phyloP scores from a whole-genome alignment of 1,284 basidiomycete species.

The Malassezia japonica region DNA sequence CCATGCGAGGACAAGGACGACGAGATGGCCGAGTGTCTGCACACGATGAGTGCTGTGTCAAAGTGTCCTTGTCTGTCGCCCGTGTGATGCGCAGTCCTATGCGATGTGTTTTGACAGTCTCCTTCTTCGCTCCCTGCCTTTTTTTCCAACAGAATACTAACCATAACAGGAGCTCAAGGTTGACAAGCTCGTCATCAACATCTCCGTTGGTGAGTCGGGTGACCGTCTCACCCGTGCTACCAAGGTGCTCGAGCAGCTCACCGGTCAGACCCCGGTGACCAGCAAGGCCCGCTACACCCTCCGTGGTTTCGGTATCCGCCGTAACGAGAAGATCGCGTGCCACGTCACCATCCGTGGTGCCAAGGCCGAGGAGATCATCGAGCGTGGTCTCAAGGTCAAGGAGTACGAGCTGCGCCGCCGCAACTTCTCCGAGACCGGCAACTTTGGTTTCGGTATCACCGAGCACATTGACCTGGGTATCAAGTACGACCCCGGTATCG shows the following conservation, averaged over 20 bases:
- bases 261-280: slow-evolving; percentile 97
- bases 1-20: too few relatives aligned
- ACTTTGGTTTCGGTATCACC: slow-evolving; percentile 47
- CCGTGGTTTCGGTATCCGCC: slow-evolving; percentile 96
- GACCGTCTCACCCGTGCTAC: slow-evolving; percentile 97
- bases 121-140: too few relatives aligned
- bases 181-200: slow-evolving; percentile 99
- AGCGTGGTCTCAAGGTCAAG: slow-evolving; percentile 98
- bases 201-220: slow-evolving; percentile 98
- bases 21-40: too few relatives aligned
- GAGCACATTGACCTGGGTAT: slow-evolving; percentile 94
- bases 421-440: slow-evolving; percentile 68
- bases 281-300: slow-evolving; percentile 99
- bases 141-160: slow-evolving; percentile 5
- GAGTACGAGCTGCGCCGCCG: slow-evolving; percentile 84
- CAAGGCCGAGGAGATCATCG: slow-evolving; percentile 96
- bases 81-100: too few relatives aligned
- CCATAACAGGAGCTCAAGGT: slow-evolving; percentile 70
- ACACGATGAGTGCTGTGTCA: too few relatives aligned
- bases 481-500: slow-evolving; percentile 50
- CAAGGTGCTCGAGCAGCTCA: slow-evolving; percentile 98
- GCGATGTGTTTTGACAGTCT: too few relatives aligned
- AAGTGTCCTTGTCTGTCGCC: too few relatives aligned
- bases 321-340: slow-evolving; percentile 99
- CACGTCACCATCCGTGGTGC: slow-evolving; percentile 99